These are phyloP conservation scores for Penicillium flavigenum DNA, from an alignment of 495 filamentous ascomycete species.

Conservation along the genomic window DNA sequence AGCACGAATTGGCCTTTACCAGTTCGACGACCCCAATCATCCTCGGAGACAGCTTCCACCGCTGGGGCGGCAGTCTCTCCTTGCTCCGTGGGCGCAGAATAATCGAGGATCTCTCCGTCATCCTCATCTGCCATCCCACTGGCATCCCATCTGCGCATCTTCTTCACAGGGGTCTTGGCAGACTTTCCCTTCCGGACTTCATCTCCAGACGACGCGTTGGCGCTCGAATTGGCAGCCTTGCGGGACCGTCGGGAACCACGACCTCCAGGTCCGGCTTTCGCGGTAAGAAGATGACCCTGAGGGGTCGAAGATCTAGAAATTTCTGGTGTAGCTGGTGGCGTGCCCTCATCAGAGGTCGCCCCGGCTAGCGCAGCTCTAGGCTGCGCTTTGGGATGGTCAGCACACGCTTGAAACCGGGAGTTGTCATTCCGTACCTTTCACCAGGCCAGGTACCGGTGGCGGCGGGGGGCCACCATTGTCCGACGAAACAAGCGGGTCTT, in stretches of 20 bases:
- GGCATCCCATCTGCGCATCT: slow-evolving; percentile 85
- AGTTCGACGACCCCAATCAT: slow-evolving; percentile 79
- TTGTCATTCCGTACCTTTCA: slow-evolving; percentile 42
- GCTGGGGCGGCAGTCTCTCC: slow-evolving; percentile 51
- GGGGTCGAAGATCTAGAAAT: slow-evolving; percentile 78
- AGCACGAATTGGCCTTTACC: slow-evolving; percentile 89
- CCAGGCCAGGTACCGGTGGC: slow-evolving; percentile 55
- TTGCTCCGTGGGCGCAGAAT: slow-evolving; percentile 66
- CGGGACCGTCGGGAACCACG: slow-evolving; percentile 78
- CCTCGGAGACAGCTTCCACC: slow-evolving; percentile 71
- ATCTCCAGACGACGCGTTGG: slow-evolving; percentile 79
- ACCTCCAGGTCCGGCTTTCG: slow-evolving; percentile 65
- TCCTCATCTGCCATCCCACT: slow-evolving; percentile 87
- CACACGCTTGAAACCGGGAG: slow-evolving; percentile 28
- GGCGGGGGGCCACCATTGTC: slow-evolving; percentile 55
- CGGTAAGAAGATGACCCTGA: slow-evolving; percentile 65
- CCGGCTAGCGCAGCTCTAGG: slow-evolving; percentile 47
- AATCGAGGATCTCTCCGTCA: slow-evolving; percentile 78
- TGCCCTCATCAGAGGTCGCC: slow-evolving; percentile 52
- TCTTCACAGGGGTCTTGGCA: slow-evolving; percentile 64
- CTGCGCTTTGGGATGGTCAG: slow-evolving; percentile 42
- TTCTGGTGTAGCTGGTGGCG: slow-evolving; percentile 69
- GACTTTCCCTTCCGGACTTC: slow-evolving; percentile 64
- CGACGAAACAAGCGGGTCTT: slow-evolving; percentile 46
- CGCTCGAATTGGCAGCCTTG: slow-evolving; percentile 65